Base-by-base conservation (phyloP, 1,139 yeast genomes). In the Wickerhamomyces sp. region DNA sequence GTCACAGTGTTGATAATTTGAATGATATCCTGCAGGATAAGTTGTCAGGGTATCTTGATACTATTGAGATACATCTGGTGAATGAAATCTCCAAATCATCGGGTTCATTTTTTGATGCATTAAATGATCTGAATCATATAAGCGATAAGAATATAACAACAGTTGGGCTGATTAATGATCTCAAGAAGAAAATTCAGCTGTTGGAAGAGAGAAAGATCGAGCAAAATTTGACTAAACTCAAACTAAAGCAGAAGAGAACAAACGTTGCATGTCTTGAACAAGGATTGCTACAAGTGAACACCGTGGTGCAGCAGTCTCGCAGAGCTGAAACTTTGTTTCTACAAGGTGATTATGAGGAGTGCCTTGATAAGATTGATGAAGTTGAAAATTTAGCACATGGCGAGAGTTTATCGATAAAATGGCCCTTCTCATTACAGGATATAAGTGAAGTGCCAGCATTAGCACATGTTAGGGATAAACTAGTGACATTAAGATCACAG, bases 81-180 rank as follows among this genome's bases (percentile, higher is more conserved):
- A 75, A 78, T 40, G 96, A 91, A 62, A 90, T 93, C 35, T 84
- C 96, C 10, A 79, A 79, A 54, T 84, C 96, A 0, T 87, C 96
- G 0, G 80, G 81, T 48, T 82, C 91, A 5, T 93, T 93, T 61
- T 90, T 91, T 64, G 79, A 79, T 43, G 91, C 96, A 0, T 69
- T 94, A 47, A 90, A 82, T 46, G 95, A 88, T 55, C 75, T 94
- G 48, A 51, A 62, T 53, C 72, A 71, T 10, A 82, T 93, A 40
- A 79, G 81, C 45, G 61, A 62, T 2, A 79, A 79, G 51, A 80
- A 94, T 0, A 65, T 72, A 8, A 62, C 64, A 9, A 76, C 90
- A 36, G 69, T 83, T 0, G 63, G 63, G 3, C 67, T 73, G 40
- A 72, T 87, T 43, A 66, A 73, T 32, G 60, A 59, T 2, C 67